A percentile compares a stretch with the other conserved stretches of the same genome.
phyloP scores from a whole-genome alignment of 441 rosid genomes.

The Gossypium davidsonii region DNA sequence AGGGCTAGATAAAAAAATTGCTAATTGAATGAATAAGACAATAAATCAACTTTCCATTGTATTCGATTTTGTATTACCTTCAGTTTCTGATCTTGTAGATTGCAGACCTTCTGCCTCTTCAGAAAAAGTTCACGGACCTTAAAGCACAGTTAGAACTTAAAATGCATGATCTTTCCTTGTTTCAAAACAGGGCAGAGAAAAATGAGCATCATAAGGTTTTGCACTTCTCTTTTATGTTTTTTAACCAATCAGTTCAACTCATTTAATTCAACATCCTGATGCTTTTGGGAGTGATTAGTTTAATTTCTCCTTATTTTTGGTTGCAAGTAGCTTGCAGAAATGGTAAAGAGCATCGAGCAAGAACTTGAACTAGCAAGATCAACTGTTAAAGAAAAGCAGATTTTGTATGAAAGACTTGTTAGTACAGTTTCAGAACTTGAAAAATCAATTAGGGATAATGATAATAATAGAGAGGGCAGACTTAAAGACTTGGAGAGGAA shows the following conservation, averaged over 20 bases:
- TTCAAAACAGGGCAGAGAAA: constrained; percentile 88
- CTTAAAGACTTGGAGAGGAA: constrained; percentile 73
- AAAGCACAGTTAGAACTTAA: constrained; percentile 81
- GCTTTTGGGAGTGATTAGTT: neutral
- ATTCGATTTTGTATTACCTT: constrained; percentile 2
- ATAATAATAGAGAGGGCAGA: constrained; percentile 72
- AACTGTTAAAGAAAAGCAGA: constrained; percentile 60
- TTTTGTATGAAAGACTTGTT: constrained; percentile 48
- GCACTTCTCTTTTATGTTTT: constrained; percentile 7
- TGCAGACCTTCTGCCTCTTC: constrained; percentile 62
- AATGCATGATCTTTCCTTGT: constrained; percentile 79
- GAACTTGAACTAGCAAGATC: constrained; percentile 73
- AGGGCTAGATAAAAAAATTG: neutral
- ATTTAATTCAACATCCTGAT: constrained; percentile 9
- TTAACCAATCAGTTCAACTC: constrained; percentile 9
- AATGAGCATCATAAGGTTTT: constrained; percentile 97
- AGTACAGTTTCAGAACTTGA: constrained; percentile 57
- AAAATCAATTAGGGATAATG: constrained; percentile 81
- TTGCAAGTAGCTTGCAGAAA: constrained; percentile 66
- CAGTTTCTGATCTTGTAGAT: constrained; percentile 53
- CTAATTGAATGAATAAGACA: neutral
- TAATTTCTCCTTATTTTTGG: neutral
- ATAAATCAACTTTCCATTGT: neutral
- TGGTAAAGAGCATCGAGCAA: constrained; percentile 74
- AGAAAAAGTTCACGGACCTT: constrained; percentile 62